A percentile compares a stretch with the other conserved stretches of the same genome.
Evolutionary conservation across 2,329 filamentous ascomycete genomes (phyloP).

Genomic region (Paradendryphiella salina): DNA sequence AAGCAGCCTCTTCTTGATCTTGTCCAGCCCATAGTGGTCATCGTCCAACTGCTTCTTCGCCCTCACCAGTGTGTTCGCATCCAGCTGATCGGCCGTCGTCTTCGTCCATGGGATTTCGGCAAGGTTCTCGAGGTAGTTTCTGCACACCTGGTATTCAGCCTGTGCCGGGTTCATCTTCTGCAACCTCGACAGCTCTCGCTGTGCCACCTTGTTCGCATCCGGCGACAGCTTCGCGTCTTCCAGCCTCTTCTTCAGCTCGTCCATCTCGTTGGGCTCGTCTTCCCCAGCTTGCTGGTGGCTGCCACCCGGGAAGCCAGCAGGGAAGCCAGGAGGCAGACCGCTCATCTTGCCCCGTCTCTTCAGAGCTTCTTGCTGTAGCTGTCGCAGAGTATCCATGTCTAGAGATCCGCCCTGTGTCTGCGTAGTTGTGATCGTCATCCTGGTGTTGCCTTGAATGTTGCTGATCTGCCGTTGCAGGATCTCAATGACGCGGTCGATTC

Average conservation of each 20-base stretch:
- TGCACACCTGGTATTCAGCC: slow-evolving; percentile 90
- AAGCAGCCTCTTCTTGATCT: slow-evolving; percentile 93
- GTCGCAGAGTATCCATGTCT: slow-evolving; percentile 51
- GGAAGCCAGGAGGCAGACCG: slow-evolving; percentile 44
- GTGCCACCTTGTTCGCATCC: slow-evolving; percentile 87
- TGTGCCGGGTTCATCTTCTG: slow-evolving; percentile 96
- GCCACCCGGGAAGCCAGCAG: slow-evolving; percentile 50
- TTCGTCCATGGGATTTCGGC: slow-evolving; percentile 92
- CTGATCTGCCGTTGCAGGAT: slow-evolving; percentile 80
- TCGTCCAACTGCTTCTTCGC: slow-evolving; percentile 91
- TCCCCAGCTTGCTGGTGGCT: slow-evolving; percentile 58
- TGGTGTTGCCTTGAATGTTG: slow-evolving; percentile 82
- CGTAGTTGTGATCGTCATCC: slow-evolving; percentile 76
- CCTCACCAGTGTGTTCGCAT: slow-evolving; percentile 73
- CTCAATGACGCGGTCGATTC: slow-evolving; percentile 80
- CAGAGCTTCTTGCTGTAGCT: slow-evolving; percentile 50
- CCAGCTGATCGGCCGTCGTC: slow-evolving; percentile 82
- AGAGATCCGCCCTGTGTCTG: slow-evolving; percentile 53
- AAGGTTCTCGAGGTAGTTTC: slow-evolving; percentile 91
- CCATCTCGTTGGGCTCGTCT: slow-evolving; percentile 84
- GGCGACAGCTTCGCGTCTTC: slow-evolving; percentile 78
- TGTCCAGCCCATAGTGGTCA: slow-evolving; percentile 94
- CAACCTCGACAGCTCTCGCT: slow-evolving; percentile 82
- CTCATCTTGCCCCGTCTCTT: slow-evolving; percentile 42
- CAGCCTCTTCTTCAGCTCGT: slow-evolving; percentile 87